These are phyloP conservation scores for Fusarium tuaranense DNA, from an alignment of 2,329 filamentous ascomycete genomes.

Conservation along the genomic window DNA sequence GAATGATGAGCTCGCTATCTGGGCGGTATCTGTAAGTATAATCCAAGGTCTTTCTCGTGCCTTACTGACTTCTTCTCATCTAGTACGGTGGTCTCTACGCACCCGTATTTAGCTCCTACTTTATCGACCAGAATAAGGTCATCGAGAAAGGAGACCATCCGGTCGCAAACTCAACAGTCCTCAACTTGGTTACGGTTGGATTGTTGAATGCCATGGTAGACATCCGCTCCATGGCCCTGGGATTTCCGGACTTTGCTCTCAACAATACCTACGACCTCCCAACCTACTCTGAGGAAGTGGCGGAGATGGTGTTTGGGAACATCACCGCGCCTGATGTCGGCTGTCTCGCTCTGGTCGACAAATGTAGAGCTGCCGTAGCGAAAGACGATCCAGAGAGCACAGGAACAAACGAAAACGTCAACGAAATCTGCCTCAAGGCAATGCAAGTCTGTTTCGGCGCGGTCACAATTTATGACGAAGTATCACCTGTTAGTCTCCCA, in stretches of 20 bases:
- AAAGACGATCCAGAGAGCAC: conserved; percentile 52
- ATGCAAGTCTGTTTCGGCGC: conserved; percentile 33
- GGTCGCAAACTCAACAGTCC: conserved; percentile 56
- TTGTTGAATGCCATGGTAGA: conserved; percentile 78
- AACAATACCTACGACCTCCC: conserved; percentile 74
- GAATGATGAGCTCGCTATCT: conserved; percentile 68
- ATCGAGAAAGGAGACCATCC: conserved; percentile 19
- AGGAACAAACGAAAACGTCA: conserved; percentile 51
- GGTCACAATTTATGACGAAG: conserved; percentile 3
- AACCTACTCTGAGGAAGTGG: conserved; percentile 60
- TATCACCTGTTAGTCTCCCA: background rate
- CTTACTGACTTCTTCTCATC: background rate
- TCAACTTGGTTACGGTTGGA: conserved; percentile 68
- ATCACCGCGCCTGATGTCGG: conserved; percentile 47
- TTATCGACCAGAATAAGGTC: conserved; percentile 68
- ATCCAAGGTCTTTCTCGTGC: background rate
- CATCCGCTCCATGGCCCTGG: conserved; percentile 66
- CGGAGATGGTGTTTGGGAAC: conserved; percentile 19
- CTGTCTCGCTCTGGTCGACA: conserved; percentile 62
- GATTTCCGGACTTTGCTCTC: conserved; percentile 64
- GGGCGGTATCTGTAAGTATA: conserved; percentile 61
- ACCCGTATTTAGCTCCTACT: conserved; percentile 65
- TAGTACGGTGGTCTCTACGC: conserved; percentile 74
- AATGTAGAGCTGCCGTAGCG: conserved; percentile 55
- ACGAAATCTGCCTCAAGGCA: conserved; percentile 64